These are phyloP conservation scores for Tuctoria greenei DNA, from an alignment of 176 grass and related monocot genomes.

Conservation along the genomic window DNA sequence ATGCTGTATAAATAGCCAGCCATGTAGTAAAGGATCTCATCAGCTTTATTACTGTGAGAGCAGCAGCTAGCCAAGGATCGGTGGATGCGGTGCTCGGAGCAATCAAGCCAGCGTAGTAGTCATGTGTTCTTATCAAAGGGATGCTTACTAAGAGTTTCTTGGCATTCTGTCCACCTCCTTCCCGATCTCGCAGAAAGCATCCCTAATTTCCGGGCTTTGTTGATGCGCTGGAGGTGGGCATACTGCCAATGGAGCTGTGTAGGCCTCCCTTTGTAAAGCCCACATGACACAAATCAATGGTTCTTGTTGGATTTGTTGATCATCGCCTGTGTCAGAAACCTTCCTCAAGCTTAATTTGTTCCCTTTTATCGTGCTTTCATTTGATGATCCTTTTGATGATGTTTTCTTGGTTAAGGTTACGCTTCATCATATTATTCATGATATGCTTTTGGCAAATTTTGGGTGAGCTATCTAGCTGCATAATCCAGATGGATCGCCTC, in stretches of 20 bases:
- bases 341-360: slow-evolving; percentile 9
- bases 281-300: slow-evolving; percentile 41
- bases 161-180: slow-evolving; percentile 85
- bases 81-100: not conserved
- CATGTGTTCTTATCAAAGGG: slow-evolving; percentile 70
- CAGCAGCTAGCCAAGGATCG: not conserved
- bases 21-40: slow-evolving; percentile 11
- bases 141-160: slow-evolving; percentile 57
- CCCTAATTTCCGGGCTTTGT: not conserved
- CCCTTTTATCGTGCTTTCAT: not conserved
- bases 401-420: slow-evolving; percentile 1
- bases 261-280: slow-evolving; percentile 76
- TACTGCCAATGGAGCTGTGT: slow-evolving; percentile 91
- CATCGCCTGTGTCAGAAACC: slow-evolving; percentile 29
- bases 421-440: slow-evolving; percentile 27
- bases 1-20: slow-evolving; percentile 50
- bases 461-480: not conserved
- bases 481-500: slow-evolving; percentile 10
- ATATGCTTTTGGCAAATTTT: slow-evolving; percentile 21
- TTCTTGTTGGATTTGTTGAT: slow-evolving; percentile 28
- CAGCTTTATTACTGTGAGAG: not conserved
- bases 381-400: slow-evolving; percentile 2
- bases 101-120: not conserved
- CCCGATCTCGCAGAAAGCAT: slow-evolving; percentile 16
- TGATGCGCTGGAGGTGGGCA: slow-evolving; percentile 67